phyloP scores from a whole-genome alignment of 164 flowering plant genomes.

The Akebia trifoliata region DNA sequence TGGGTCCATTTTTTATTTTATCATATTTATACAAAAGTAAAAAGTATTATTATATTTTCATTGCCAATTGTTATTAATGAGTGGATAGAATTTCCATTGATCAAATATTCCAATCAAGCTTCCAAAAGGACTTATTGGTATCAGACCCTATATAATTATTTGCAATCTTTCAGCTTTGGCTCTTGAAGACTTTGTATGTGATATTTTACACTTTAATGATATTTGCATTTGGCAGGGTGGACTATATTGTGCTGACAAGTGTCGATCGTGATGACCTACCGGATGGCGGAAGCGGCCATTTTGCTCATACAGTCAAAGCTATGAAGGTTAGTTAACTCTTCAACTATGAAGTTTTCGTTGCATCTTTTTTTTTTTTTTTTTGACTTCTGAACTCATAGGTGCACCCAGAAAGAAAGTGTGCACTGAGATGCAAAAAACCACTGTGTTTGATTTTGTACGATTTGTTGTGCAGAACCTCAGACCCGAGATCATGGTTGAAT shows the following conservation, averaged over 20 bases:
- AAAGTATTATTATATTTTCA: no score
- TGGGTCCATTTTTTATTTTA: slow-evolving; percentile 20
- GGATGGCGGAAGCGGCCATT: slow-evolving; percentile 97
- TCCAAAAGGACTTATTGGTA: not conserved
- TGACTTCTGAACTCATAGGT: not conserved
- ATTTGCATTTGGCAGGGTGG: slow-evolving; percentile 56
- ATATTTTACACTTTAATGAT: slow-evolving; percentile 7
- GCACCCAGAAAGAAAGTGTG: not conserved
- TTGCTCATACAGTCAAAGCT: slow-evolving; percentile 75
- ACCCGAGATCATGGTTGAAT: slow-evolving; percentile 93
- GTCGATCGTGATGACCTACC: slow-evolving; percentile 97
- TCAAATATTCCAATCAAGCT: no score
- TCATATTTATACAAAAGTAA: not conserved
- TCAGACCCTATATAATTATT: not conserved
- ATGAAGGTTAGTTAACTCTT: slow-evolving; percentile 58
- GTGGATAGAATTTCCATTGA: no score
- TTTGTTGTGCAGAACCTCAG: slow-evolving; percentile 54
- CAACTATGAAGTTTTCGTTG: not conserved
- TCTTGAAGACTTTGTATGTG: not conserved
- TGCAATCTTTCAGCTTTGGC: not conserved
- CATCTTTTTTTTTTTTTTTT: not conserved
- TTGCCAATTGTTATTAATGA: no score
- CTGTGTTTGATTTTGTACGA: slow-evolving; percentile 2
- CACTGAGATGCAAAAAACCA: not conserved
- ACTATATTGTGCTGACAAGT: slow-evolving; percentile 90